Base-by-base conservation (phyloP, 495 filamentous ascomycete genomes). In the Daldinia grandis region DNA sequence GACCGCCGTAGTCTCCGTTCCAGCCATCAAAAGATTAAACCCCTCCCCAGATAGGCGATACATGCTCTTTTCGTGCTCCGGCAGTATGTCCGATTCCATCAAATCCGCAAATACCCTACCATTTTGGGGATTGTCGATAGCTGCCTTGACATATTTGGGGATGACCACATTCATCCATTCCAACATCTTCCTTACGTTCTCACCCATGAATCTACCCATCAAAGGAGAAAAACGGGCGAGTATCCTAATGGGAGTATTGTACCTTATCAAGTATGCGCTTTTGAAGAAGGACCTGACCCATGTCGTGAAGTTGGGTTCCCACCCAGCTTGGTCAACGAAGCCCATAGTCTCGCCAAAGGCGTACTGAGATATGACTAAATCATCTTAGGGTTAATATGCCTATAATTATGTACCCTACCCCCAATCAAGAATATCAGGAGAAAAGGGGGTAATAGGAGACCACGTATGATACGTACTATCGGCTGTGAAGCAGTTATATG, bases 331-430 rank as follows among this genome's bases (percentile, higher is more conserved):
- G 0, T 58, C 59, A 10, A 79, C 55, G 21, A 79, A 76, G 44
- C 74, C 74, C 62, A 78, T 58, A 27, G 58, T 31, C 27, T 68
- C 58, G 33, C 65, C 65, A 28, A 80, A 83, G 14, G 72, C 76
- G 62, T 83, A 84, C 27, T 82, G 73, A 0, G 78, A 76, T 49
- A 87, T 83, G 5, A 84, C 77, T 66, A 15, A 1, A 17, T 85
- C 80, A 3, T 69, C 74, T 0, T 49, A 21, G 12, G 30, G 53
- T 65, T n/a, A 61, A 27, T 47, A 24, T 5, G 8, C 24, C 19
- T 47, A 47, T 19, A 57, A 7, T 42, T 19, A 8, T 19, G 2
- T n/a, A 6, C 4, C 1, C 15, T 17, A 3, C 7, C 7, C 17
- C 17, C 4, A 24, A 21, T 21, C 21, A 47, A 24, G 19, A 47